Base-by-base conservation (phyloP, 164 flowering plant genomes). In the Hamamelis virginiana region DNA sequence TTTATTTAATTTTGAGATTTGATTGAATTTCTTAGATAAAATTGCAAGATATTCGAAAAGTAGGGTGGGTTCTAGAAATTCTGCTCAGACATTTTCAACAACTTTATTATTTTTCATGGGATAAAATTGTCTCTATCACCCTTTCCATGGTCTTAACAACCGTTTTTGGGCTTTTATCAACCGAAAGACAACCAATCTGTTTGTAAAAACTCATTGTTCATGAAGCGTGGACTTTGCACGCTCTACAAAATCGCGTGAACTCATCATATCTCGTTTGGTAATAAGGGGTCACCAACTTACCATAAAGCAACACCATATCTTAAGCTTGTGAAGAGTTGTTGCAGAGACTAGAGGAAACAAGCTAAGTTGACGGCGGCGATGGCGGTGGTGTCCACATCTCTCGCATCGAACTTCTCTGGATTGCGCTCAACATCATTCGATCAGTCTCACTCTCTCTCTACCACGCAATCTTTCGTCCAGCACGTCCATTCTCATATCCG, bases 361-460 rank as follows among this genome's bases (percentile, higher is more conserved):
- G 26, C 14, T 3, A 56, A 23, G 22, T 25, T 38, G 10, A 2
- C 2, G 47, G 26, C 9, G 23, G 25, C 45, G 18, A 25, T 15
- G n/a, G 44, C 22, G 47, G 47, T 38, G 38, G 43, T 61, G 47
- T 85, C 94, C 9, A 82, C 96, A 13, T 85, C 91, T 26, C 76
- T 83, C 45, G 77, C 82, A 1, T 79, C 91, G 22, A 81, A 76
- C 27, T 83, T 79, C 81, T 78, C 87, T 12, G 88, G 87, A 41
- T 80, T 89, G 65, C 82, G 80, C 51, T 78, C 74, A 16, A 70
- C 85, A 11, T 68, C 71, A 53, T 81, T 82, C 69, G 87, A 82
- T n/a, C 26, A 26, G 26, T 72, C 84, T 8, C 80, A 75, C 8
- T 74, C 80, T 6, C 64, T 59, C 33, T 68, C 80, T 0, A 64